Percentiles rank a stretch among this genome's conserved stretches.
Evolutionary conservation across 2,329 filamentous ascomycete species (phyloP).

Genomic region (Huntiella savannae): DNA sequence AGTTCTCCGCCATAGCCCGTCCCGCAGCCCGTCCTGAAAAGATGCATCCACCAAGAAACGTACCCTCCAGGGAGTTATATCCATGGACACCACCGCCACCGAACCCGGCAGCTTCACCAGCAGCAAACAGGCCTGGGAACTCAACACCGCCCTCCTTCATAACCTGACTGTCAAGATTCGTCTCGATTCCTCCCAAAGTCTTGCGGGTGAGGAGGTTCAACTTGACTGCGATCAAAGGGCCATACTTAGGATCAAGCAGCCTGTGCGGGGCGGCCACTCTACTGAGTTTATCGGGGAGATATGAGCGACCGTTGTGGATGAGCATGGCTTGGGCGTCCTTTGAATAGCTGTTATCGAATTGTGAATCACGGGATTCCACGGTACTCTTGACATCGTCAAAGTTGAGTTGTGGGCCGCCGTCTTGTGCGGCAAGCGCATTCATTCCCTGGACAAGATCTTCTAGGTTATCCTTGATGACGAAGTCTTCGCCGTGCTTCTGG

Average conservation of each 20-base stretch:
- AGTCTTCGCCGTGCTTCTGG: slow-evolving; percentile 38
- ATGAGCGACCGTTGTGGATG: slow-evolving; percentile 34
- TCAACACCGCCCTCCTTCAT: slow-evolving; percentile 26
- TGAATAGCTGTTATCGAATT: slow-evolving; percentile 35
- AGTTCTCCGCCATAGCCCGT: slow-evolving; percentile 31
- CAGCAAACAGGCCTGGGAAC: slow-evolving; percentile 38
- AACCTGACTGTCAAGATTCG: slow-evolving; percentile 36
- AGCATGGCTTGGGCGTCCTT: slow-evolving; percentile 46
- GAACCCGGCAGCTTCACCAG: slow-evolving; percentile 41
- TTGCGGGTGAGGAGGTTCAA: slow-evolving; percentile 43
- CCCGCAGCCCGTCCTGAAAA: slow-evolving; percentile 41
- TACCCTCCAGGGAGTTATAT: slow-evolving; percentile 42
- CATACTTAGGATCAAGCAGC: slow-evolving; percentile 33
- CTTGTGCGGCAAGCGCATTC: slow-evolving; percentile 33
- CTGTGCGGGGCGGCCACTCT: slow-evolving; percentile 35
- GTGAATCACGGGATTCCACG: slow-evolving; percentile 33
- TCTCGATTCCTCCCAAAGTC: slow-evolving; percentile 41
- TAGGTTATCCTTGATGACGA: slow-evolving; percentile 37
- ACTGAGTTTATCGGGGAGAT: slow-evolving; percentile 32
- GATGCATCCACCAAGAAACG: slow-evolving; percentile 43
- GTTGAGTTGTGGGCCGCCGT: slow-evolving; percentile 29
- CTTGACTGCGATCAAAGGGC: slow-evolving; percentile 39
- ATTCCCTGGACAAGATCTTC: slow-evolving; percentile 36
- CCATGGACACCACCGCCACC: slow-evolving; percentile 44
- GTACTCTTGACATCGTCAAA: slow-evolving; percentile 24